phyloP scores from a whole-genome alignment of 2,329 filamentous ascomycete genomes.

The Phialemoniopsis sp. region DNA sequence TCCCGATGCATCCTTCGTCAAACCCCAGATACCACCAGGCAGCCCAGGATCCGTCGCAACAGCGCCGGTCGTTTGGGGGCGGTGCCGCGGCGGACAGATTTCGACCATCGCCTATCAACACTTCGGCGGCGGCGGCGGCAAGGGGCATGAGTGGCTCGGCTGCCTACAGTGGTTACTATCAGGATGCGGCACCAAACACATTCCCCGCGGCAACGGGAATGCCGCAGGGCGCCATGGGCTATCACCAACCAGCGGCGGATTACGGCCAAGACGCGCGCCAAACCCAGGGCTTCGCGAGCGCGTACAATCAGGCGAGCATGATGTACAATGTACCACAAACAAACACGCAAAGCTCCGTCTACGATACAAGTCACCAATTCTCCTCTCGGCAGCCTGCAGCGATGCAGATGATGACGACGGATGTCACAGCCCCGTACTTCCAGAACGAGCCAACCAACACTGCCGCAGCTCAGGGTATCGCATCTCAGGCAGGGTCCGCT shows the following conservation, averaged over 20 bases:
- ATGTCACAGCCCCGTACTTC: slow-evolving; percentile 74
- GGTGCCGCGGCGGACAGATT: slow-evolving; percentile 27
- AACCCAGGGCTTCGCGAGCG: slow-evolving; percentile 47
- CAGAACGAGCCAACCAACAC: slow-evolving; percentile 59
- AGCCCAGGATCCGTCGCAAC: slow-evolving; percentile 43
- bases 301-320: slow-evolving; percentile 60
- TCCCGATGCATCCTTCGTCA: slow-evolving; percentile 58
- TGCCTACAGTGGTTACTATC: slow-evolving; percentile 57
- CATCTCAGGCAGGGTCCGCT: slow-evolving; percentile 39
- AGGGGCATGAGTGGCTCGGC: slow-evolving; percentile 49
- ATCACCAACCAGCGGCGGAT: slow-evolving; percentile 53
- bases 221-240: slow-evolving; percentile 45
- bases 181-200: slow-evolving; percentile 41
- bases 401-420: slow-evolving; percentile 67
- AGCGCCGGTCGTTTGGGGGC: slow-evolving; percentile 33
- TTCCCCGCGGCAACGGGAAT: slow-evolving; percentile 53
- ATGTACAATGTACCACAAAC: slow-evolving; percentile 75
- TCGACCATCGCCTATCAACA: slow-evolving; percentile 43
- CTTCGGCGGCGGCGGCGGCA: slow-evolving; percentile 37
- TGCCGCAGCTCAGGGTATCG: slow-evolving; percentile 50
- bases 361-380: slow-evolving; percentile 74
- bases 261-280: slow-evolving; percentile 61
- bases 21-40: slow-evolving; percentile 44
- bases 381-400: slow-evolving; percentile 70
- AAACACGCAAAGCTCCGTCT: slow-evolving; percentile 59